Base-by-base conservation (phyloP, 2,329 filamentous ascomycete genomes). In the Diaporthe citrichinensis region DNA sequence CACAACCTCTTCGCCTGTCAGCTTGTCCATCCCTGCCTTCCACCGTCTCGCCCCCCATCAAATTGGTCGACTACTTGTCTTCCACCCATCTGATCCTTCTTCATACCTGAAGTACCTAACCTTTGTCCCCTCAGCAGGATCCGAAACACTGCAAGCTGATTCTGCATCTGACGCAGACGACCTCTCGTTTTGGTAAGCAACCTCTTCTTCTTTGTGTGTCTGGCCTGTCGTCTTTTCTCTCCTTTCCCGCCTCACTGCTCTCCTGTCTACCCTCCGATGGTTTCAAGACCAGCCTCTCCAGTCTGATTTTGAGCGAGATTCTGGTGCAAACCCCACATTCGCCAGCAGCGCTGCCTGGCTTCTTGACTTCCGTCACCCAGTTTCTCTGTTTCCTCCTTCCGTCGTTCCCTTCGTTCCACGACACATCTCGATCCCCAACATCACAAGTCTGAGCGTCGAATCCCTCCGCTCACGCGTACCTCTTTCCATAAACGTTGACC, bases 81-180 rank as follows among this genome's bases (percentile, higher is more conserved):
- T 39, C 39, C 31, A 7, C 46, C 46, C 31, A 36, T 14, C 23
- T 53, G 31, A 28, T 3, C n/a, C 12, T 46, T n/a, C n/a, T 31
- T 23, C 9, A 28, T 25, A 55, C 23, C n/a, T 41, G 46, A n/a
- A 68, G 65, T 23, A 5, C 34, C 34, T 55, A 14, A 55, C 49
- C 49, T 69, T 69, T 68, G 34, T 41, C 31, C 9, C 15, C 28
- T 39, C n/a, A 53, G 49, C 34, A 69, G 34, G 23, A 41, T 14
- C 20, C 25, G 34, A 41, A 69, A 69, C 49, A 41, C 34, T 69
- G 65, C 49, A 55, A 9, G 34, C 49, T 28, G 46, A 55, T 41
- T 41, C 49, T 55, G 23, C 34, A 53, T 20, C 12, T 28, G 15
- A 15, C 31, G n/a, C 46, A 41, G 2, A 55, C 34, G n/a, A 41